Conservation (phyloP, 768 basidiomycete genomes). For the Kwoniella heveanensis region DNA sequence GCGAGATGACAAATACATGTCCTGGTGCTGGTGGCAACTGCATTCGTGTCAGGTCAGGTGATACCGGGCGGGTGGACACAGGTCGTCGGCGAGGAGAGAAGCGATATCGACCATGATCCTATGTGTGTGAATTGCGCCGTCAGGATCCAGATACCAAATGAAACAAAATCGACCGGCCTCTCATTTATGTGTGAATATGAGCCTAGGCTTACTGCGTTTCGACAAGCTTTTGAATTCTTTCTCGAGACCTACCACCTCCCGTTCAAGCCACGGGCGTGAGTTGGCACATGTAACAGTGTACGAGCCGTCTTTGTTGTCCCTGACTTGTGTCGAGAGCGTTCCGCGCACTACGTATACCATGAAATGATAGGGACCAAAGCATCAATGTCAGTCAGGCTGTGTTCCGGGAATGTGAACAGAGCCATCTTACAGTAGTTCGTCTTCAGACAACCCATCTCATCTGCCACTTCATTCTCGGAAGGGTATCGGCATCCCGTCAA, state of each 20-base stretch:
- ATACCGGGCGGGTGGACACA: not conserved
- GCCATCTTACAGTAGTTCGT: constrained; percentile 3
- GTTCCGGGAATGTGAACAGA: no score
- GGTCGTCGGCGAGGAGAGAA: not conserved
- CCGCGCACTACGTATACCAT: not conserved
- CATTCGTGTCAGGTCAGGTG: no score
- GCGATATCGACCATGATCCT: constrained; percentile 13
- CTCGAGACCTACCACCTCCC: constrained; percentile 1
- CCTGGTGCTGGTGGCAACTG: no score
- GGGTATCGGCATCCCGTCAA: constrained; percentile 8
- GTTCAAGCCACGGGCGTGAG: constrained; percentile 4
- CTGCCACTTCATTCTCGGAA: constrained; percentile 2
- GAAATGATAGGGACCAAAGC: no score
- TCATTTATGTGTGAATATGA: no score
- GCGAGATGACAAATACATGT: no score
- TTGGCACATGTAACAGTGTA: constrained; percentile 4
- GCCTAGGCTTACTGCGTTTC: constrained; percentile 1
- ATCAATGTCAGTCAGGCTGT: no score
- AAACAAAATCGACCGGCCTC: no score
- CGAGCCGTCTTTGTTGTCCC: constrained; percentile 4
- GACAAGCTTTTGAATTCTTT: constrained; percentile 1
- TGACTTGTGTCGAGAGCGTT: not conserved
- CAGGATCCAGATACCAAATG: no score
- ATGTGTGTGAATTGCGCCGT: no score
- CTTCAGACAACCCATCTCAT: constrained; percentile 7